phyloP scores from a whole-genome alignment of 257 asterid genomes.

The Forsythia suspensa region DNA sequence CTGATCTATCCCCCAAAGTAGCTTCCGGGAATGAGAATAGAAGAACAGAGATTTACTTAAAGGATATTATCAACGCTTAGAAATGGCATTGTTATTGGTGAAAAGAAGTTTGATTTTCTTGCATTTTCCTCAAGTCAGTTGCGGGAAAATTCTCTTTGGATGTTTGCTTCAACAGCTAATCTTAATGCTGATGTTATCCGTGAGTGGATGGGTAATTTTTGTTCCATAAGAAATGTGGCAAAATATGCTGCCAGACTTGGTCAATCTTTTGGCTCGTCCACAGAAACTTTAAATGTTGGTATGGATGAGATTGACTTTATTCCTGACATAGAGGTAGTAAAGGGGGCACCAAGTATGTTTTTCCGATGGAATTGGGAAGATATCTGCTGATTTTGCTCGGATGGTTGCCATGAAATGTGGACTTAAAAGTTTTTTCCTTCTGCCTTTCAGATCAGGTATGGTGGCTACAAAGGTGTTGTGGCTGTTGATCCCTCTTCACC shows the following conservation, averaged over 20 bases:
- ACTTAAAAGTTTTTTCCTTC: conserved; percentile 53
- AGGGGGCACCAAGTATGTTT: conserved; percentile 28
- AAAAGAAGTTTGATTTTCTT: conserved; percentile 72
- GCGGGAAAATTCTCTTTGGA: conserved; percentile 84
- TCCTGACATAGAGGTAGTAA: conserved; percentile 39
- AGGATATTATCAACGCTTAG: conserved; percentile 61
- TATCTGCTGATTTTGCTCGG: conserved; percentile 65
- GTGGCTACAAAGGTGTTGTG: conserved; percentile 92
- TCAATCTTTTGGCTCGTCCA: conserved; percentile 87
- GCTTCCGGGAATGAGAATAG: conserved; percentile 29
- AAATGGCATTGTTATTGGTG: conserved; percentile 70
- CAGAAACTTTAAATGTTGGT: conserved; percentile 58
- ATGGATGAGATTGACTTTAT: conserved; percentile 49
- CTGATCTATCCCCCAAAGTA: conserved; percentile 51
- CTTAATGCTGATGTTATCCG: conserved; percentile 59
- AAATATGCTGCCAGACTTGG: conserved; percentile 97
- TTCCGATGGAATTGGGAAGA: conserved; percentile 95
- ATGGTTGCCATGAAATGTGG: conserved; percentile 74
- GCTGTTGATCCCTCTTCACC: conserved; percentile 62
- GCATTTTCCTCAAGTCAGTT: conserved; percentile 95
- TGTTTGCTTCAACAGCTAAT: conserved; percentile 66
- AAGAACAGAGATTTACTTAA: conserved; percentile 55
- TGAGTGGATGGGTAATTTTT: conserved; percentile 87
- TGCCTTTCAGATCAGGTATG: conserved; percentile 86
- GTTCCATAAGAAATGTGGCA: conserved; percentile 67